These are phyloP conservation scores for Dimargaris verticillata DNA, from an alignment of 192 early-diverging fungal species.

Conservation along the genomic window DNA sequence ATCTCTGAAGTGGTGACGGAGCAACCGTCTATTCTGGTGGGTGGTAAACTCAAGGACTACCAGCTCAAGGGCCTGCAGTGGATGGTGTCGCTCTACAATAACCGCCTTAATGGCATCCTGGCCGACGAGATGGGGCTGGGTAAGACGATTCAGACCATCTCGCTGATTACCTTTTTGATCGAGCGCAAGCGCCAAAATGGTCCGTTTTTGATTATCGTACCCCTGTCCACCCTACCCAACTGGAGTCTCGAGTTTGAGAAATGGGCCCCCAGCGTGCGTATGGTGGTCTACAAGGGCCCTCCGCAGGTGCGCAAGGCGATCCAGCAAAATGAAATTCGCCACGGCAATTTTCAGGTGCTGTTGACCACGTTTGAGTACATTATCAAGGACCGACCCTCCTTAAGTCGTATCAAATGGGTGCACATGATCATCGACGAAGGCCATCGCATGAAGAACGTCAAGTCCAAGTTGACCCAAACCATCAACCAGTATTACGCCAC, in stretches of 20 bases:
- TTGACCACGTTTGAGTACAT: slow-evolving; percentile 97
- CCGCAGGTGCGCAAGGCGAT: slow-evolving; percentile 56
- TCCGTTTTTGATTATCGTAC: slow-evolving; percentile 92
- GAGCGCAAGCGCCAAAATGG: slow-evolving; percentile 88
- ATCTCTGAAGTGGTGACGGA: slow-evolving; percentile 62
- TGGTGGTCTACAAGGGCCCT: slow-evolving; percentile 85
- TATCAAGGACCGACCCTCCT: slow-evolving; percentile 76
- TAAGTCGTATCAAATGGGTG: slow-evolving; percentile 87
- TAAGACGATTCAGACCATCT: slow-evolving; percentile 89
- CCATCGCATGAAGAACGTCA: slow-evolving; percentile 94
- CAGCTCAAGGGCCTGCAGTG: slow-evolving; percentile 92
- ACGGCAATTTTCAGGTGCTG: slow-evolving; percentile 79
- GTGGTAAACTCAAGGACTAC: slow-evolving; percentile 91
- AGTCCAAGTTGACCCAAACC: slow-evolving; percentile 71
- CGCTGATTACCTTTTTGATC: slow-evolving; percentile 87
- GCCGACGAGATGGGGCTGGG: slow-evolving; percentile 92
- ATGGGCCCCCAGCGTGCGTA: slow-evolving; percentile 82
- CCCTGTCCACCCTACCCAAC: slow-evolving; percentile 89
- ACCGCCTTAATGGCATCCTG: slow-evolving; percentile 91
- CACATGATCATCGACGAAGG: slow-evolving; percentile 99
- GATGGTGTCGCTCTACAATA: slow-evolving; percentile 99
- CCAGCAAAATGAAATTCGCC: slow-evolving; percentile 47
- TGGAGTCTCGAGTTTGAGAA: slow-evolving; percentile 96
- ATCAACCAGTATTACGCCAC: slow-evolving; percentile 78
- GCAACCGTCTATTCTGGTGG: slow-evolving; percentile 72